Conservation (phyloP, 352 stramenopile species). For the Phytophthora quininea region DNA sequence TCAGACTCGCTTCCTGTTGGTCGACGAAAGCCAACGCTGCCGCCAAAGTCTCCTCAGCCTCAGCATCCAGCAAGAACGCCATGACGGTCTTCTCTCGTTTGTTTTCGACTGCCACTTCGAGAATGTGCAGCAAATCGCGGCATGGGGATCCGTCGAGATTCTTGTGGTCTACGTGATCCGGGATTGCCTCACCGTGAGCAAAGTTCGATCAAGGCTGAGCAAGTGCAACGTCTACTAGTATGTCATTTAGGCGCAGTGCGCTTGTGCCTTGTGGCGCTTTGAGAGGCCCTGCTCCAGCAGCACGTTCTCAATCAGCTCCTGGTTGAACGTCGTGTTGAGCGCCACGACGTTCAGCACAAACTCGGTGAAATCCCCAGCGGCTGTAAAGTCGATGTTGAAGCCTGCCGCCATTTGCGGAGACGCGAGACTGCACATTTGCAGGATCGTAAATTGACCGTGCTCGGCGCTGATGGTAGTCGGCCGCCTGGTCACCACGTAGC, state of each 20-base stretch:
- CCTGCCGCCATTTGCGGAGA: conserved; percentile 50
- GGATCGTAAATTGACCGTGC: conserved; percentile 40
- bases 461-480: conserved; percentile 32
- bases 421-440: conserved; percentile 65
- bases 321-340: conserved; percentile 45
- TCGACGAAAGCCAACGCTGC: conserved; percentile 35
- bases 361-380: conserved; percentile 51
- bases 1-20: conserved; percentile 7
- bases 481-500: conserved; percentile 61
- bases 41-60: conserved; percentile 32
- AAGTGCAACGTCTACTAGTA: not conserved
- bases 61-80: conserved; percentile 34
- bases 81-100: conserved; percentile 1
- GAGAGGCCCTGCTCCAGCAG: conserved; percentile 40
- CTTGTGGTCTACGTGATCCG: conserved; percentile 6
- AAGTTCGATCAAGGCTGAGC: too few species aligned
- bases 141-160: conserved; percentile 13
- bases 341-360: conserved; percentile 54
- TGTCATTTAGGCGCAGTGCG: not conserved
- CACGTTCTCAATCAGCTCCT: conserved; percentile 69
- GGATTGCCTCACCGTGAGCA: too few species aligned
- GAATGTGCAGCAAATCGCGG: conserved; percentile 20
- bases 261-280: conserved; percentile 7
- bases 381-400: conserved; percentile 35
- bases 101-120: conserved; percentile 12